Evolutionary conservation across 2,329 filamentous ascomycete species (phyloP).

Genomic region (Ustilaginoidea virens): DNA sequence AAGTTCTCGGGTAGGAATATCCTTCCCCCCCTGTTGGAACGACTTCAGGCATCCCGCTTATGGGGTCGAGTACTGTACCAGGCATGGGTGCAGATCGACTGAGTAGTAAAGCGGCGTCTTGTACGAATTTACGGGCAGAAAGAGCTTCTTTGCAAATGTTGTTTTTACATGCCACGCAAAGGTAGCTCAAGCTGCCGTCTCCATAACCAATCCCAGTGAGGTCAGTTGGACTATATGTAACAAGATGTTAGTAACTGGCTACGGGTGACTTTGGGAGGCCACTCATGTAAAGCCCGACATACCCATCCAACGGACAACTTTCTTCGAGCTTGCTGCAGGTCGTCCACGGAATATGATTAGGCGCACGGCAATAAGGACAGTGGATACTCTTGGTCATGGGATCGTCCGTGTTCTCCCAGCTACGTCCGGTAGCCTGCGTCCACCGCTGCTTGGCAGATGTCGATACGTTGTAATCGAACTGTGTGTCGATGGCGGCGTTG

Average conservation of each 20-base stretch:
- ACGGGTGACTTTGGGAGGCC: too few relatives aligned
- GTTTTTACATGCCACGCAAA: constrained; percentile 34
- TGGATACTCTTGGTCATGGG: constrained; percentile 26
- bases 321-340: too few relatives aligned
- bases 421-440: constrained; percentile 23
- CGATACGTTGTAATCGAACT: constrained; percentile 7
- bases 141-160: constrained; percentile 42
- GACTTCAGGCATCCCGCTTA: constrained; percentile 31
- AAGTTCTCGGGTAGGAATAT: constrained; percentile 22
- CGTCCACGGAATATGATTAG: constrained; percentile 42
- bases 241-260: too few relatives aligned
- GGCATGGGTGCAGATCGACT: constrained; percentile 36
- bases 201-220: constrained; percentile 31
- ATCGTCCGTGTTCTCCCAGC: constrained; percentile 47
- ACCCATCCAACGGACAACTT: too few relatives aligned
- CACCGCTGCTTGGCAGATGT: neutral
- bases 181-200: constrained; percentile 33
- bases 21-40: constrained; percentile 9
- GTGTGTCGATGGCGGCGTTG: constrained; percentile 7
- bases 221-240: neutral
- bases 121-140: constrained; percentile 43
- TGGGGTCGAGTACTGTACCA: constrained; percentile 46
- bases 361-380: constrained; percentile 37
- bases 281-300: too few relatives aligned
- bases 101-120: constrained; percentile 9